Evolutionary conservation across 345 rosid genomes (phyloP), one percentile per base, ranked within the genome.

Genomic region (Theobroma cacao): DNA sequence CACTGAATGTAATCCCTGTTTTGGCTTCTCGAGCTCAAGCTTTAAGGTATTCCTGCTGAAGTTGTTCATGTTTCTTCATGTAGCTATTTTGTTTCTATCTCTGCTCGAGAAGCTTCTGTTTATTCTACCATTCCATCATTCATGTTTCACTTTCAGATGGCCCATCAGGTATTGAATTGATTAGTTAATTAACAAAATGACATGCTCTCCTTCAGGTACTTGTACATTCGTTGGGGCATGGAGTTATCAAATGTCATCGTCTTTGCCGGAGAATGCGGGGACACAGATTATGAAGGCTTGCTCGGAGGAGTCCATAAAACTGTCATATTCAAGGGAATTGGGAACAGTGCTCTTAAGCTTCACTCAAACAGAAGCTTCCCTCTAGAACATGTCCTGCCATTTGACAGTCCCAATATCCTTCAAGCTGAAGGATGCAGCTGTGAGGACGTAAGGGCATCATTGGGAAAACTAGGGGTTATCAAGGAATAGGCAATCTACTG

Each of bases 1-100:
- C 86, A 78, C 71, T 91, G 48, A 92, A 91, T 58, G 91, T 84
- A 56, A 91, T 93, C 72, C 94, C 96, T 36, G 93, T 88, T 75
- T 83, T 85, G 80, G 96, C 98, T 72, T 93, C 98, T 64, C 88
- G 94, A 45, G 86, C 93, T 72, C 98, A 93, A 70, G 96, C 98
- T 67, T 91, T 91, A 55, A 90, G 96, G 98, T 91, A 87, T 9
- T 7, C 43, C 1, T 7, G 31, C 12, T 38, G 6, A 41, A 7
- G 15, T 72, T 34, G 36, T 5, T 41, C 65, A 62, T 68, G 11
- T 52, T 62, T 22, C 59, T 76, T 26, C 10, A 13, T 4, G 13
- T 28, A 1, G 36, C 3, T 41, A 6, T 3, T 41, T 26, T 33
- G 2, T 47, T 3, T 75, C 36, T 43, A 38, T 31, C 33, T 33